These are phyloP conservation scores for Brachypodium distachyon DNA, from an alignment of 202 grass and related monocot species.

Conservation along the genomic window DNA sequence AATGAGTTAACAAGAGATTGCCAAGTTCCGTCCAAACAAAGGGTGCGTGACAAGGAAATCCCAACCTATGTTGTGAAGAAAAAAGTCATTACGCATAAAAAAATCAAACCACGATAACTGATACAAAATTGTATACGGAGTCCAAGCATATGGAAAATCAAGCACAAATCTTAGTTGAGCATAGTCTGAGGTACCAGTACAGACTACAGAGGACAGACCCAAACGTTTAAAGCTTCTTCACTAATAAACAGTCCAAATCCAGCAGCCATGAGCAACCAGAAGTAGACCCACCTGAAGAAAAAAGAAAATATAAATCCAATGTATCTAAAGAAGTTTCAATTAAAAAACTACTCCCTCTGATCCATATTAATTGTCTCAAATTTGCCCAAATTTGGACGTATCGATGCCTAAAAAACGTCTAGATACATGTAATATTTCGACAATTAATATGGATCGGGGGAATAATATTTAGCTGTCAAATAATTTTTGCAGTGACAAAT, in stretches of 20 bases:
- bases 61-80: conserved; percentile 53
- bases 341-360: no score
- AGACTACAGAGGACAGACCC: conserved; percentile 83
- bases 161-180: conserved; percentile 26
- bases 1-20: conserved; percentile 65
- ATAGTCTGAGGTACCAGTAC: conserved; percentile 47
- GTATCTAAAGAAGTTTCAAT: neutral
- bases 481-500: neutral
- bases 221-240: conserved; percentile 88
- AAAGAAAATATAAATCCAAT: neutral
- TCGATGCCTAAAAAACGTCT: no score
- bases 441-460: no score
- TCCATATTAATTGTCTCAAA: no score
- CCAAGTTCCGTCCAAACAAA: conserved; percentile 79
- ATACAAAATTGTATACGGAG: neutral
- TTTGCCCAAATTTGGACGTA: no score
- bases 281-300: conserved; percentile 81
- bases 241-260: conserved; percentile 86
- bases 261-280: conserved; percentile 87
- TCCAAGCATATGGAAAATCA: neutral
- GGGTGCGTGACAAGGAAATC: conserved; percentile 65
- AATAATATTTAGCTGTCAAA: neutral
- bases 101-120: neutral
- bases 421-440: no score
- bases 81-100: neutral